Conservation (phyloP, 768 basidiomycete species). For the Lactarius vividus region DNA sequence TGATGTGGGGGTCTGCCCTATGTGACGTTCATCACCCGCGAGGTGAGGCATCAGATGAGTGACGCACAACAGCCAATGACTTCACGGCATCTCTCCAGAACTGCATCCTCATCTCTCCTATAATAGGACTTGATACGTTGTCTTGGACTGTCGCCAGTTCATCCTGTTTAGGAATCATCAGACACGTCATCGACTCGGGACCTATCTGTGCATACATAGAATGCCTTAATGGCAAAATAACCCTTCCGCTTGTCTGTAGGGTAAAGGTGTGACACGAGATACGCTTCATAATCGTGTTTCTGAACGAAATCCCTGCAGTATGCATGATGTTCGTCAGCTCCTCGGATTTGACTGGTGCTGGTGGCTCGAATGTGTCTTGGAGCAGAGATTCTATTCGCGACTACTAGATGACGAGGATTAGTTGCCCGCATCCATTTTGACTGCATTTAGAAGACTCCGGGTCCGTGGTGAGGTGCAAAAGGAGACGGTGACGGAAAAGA, state of each 20-base stretch:
- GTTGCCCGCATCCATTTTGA: slow-evolving; percentile 2
- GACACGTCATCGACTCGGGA: neutral
- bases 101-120: slow-evolving; percentile 83
- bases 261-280: slow-evolving; percentile 66
- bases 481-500: neutral
- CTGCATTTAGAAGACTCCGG: neutral
- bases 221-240: slow-evolving; percentile 79
- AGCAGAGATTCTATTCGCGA: neutral
- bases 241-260: slow-evolving; percentile 61
- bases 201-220: slow-evolving; percentile 57
- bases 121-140: slow-evolving; percentile 62
- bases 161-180: slow-evolving; percentile 42
- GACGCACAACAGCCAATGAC: slow-evolving; percentile 58
- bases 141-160: slow-evolving; percentile 80
- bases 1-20: slow-evolving; percentile 77
- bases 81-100: slow-evolving; percentile 85
- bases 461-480: neutral
- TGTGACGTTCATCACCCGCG: slow-evolving; percentile 28
- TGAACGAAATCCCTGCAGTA: slow-evolving; percentile 74
- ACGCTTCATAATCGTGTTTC: slow-evolving; percentile 82
- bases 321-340: slow-evolving; percentile 43
- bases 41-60: slow-evolving; percentile 10
- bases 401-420: neutral
- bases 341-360: slow-evolving; percentile 27
- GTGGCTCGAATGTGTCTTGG: slow-evolving; percentile 2